Base-by-base conservation (phyloP, 331 rosid species). In the Quercus tomentella region DNA sequence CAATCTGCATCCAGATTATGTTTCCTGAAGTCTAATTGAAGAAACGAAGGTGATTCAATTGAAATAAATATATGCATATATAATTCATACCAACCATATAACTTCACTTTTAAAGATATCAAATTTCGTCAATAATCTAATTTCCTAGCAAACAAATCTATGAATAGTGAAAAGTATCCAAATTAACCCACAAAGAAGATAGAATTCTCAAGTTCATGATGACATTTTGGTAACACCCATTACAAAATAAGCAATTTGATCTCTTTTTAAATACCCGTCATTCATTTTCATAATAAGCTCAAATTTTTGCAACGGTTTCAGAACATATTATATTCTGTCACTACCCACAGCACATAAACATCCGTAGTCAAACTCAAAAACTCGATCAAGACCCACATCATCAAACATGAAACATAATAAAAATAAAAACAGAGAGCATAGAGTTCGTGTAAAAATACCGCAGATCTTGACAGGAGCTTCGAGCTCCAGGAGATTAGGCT, bases 381-480 rank as follows among this genome's bases (percentile, higher is more conserved):
- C 76, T 25, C 21, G 55, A 78, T 30, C 82, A 61, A 15, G 63
- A 57, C 22, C 73, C 75, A 61, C 22, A 72, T n/a, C 51, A 31
- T 79, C 23, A 30, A 12, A 7, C 43, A 71, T 10, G 78, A 77
- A 4, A 6, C 9, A 10, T 45, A 81, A 67, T 22, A 7, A 56
- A 73, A 71, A 56, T 7, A 25, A 70, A 22, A 28, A 21, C 58
- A 72, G 7, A 82, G 37, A 74, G 37, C 22, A 76, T 23, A 30
- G 71, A 76, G 33, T 81, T 61, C 33, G 84, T 1, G 79, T 61
- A 82, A 70, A 80, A 4, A 7, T 89, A 94, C 98, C 98, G 83
- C 98, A 94, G 52, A 94, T 94, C 82, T 89, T 91, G 80, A 92
- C 58, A 7, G 98, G 97, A 28, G 97, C 97, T 54, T 91, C 96